These are phyloP conservation scores for Malassezia globosa DNA, from an alignment of 1,284 basidiomycete genomes.

Conservation along the genomic window DNA sequence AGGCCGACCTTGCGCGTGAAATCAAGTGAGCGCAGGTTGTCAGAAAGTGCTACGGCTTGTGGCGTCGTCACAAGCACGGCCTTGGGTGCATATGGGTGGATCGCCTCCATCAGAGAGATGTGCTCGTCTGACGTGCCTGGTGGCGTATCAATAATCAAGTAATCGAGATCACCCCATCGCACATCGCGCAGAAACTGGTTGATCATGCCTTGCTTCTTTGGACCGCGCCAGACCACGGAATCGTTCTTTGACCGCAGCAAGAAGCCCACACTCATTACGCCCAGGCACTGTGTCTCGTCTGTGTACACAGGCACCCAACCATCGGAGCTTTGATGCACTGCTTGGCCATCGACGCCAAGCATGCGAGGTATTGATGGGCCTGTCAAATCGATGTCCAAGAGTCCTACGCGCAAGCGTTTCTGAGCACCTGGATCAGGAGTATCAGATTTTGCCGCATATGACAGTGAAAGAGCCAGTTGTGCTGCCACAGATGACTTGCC, in stretches of 20 bases:
- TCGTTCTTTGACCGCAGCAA: conserved; percentile 78
- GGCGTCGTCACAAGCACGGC: conserved; percentile 92
- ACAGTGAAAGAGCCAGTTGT: conserved; percentile 72
- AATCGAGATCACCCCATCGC: conserved; percentile 90
- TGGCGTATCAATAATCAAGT: conserved; percentile 91
- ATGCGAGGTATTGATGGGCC: conserved; percentile 94
- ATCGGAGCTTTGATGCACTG: conserved; percentile 65
- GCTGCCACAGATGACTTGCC: conserved; percentile 92
- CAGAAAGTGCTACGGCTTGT: conserved; percentile 86
- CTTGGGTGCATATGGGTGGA: conserved; percentile 58
- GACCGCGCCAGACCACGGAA: conserved; percentile 92
- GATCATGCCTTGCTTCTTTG: conserved; percentile 99
- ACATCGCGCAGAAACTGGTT: conserved; percentile 93
- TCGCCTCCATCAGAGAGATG: conserved; percentile 83
- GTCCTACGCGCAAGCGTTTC: conserved; percentile 57
- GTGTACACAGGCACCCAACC: conserved; percentile 95
- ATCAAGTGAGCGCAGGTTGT: conserved; percentile 88
- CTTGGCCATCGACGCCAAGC: conserved; percentile 77
- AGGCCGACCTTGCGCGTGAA: conserved; percentile 78
- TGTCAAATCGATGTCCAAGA: conserved; percentile 91
- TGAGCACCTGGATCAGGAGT: background rate
- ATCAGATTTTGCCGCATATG: conserved; percentile 9
- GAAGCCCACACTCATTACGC: conserved; percentile 95
- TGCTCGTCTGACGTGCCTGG: conserved; percentile 96
- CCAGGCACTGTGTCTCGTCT: conserved; percentile 53